A percentile compares a stretch with the other conserved stretches of the same genome.
These are phyloP conservation scores for Catunica adiposa DNA, from an alignment of 2,329 filamentous ascomycete genomes.

Conservation along the genomic window DNA sequence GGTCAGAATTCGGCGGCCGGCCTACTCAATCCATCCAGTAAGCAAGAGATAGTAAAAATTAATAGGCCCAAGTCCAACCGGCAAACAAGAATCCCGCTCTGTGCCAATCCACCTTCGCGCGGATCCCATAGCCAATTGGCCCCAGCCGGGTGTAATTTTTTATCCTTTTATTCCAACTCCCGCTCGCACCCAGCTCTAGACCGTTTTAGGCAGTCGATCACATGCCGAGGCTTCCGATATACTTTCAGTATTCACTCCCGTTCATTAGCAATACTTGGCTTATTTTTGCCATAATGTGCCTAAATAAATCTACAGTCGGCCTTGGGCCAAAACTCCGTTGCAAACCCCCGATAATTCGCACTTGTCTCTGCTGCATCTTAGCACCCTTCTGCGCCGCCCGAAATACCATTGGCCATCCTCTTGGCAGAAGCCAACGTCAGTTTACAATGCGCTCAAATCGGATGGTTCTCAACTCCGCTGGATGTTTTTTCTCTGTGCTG, in stretches of 20 bases:
- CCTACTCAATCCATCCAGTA: neutral
- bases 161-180: neutral
- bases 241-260: neutral
- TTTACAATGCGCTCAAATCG: neutral
- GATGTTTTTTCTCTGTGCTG: neutral
- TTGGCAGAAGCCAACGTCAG: neutral
- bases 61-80: neutral
- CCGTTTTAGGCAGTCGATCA: neutral
- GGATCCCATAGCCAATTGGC: neutral
- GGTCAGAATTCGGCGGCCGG: too few relatives aligned
- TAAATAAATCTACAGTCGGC: neutral
- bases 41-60: neutral
- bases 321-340: neutral
- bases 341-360: neutral
- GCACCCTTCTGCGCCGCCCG: neutral
- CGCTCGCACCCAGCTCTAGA: conserved; percentile 1
- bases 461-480: neutral
- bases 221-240: conserved; percentile 6
- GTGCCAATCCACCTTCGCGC: neutral
- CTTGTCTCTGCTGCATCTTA: neutral
- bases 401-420: neutral
- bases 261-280: neutral
- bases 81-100: neutral
- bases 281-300: neutral
- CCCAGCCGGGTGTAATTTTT: neutral